Evolutionary conservation across 2,329 filamentous ascomycete species (phyloP), one percentile per base, ranked within the genome.

Genomic region (Domatiomyces catenatus): DNA sequence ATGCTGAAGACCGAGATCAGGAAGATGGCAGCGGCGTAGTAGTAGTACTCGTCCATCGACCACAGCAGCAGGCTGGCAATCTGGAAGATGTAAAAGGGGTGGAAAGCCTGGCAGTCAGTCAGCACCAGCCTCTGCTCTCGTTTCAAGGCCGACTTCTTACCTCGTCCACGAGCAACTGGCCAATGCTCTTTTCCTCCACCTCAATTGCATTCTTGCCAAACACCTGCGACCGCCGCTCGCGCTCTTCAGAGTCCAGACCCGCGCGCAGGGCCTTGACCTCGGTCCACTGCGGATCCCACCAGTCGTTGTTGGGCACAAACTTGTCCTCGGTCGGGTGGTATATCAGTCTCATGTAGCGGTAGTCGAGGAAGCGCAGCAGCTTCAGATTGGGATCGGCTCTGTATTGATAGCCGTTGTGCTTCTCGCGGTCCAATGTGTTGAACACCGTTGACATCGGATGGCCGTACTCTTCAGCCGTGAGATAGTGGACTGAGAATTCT

Each of bases 41-140:
- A 98, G 65, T 95, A 98, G 66, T 98, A 98, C 60, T 93, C 76
- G 63, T 98, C 92, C 58, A 95, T 64, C 8, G 90, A 95, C 92
- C 92, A 98, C 2, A 98, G 77, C 42, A 94, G 68, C 57, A 98
- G 72, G 71, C 92, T 96, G 46, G 89, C 90, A 60, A 96, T 83
- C 67, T 98, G 92, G 64, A 98, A 98, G 50, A 98, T 84, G 65
- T 98, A 98, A 65, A 98, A 98, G 0, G 92, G 93, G 63, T 98
- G 92, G 61, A 98, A 88, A 18, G 86, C 88, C 78, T 86, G 55
- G 17, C 28, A 8, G 39, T 6, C 22, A 6, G 47, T 32, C 28
- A 32, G 28, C 8, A n/a, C n/a, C n/a, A n/a, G n/a, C n/a, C n/a
- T n/a, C n/a, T n/a, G n/a, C n/a, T n/a, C n/a, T n/a, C n/a, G n/a